Evolutionary conservation across 1,284 basidiomycete genomes (phyloP), one percentile per base, ranked within the genome.

Genomic region (Prillingera fragicola): DNA sequence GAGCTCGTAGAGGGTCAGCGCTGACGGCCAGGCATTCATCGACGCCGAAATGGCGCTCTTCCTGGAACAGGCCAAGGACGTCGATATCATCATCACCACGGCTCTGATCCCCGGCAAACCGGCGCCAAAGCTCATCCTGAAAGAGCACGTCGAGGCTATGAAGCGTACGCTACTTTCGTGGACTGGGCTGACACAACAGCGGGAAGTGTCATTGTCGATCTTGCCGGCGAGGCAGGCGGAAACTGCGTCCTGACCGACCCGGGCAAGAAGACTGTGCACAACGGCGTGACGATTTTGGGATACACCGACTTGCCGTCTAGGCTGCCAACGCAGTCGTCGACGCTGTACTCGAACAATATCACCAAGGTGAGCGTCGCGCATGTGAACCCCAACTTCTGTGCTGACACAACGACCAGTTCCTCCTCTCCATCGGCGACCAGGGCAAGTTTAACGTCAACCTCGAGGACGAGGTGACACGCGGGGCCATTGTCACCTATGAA

Each of bases 31-130:
- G 62, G 62, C 59, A 12, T 89, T 88, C 65, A 81, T 87, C 50
- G 85, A 82, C 41, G 86, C 86, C 10, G 87, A 89, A 67, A 88
- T 89, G 87, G 80, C 82, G 0, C 76, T 89, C 31, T 89, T 89
- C 73, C 77, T 83, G 78, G 80, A 83, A 62, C 86, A 89, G 67
- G 83, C 81, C 67, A 83, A 81, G 63, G 86, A 88, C 22, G 87
- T 88, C 12, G 87, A 89, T 60, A 88, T 89, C 47, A 77, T 89
- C 47, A 79, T 89, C 54, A 88, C 87, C 29, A 89, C 86, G 41
- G 62, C 62, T 5, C 45, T 64, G 31, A 64, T 64, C 23, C 86
- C 87, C 28, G 87, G 87, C 17, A 82, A 79, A 75, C 84, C 83
- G 5, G 87, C 86, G 12, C 86, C 86, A 4, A 88, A 83, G 64